phyloP scores from a whole-genome alignment of 371 early-diverging fungal genomes.

The Rhizopus stolonifer region DNA sequence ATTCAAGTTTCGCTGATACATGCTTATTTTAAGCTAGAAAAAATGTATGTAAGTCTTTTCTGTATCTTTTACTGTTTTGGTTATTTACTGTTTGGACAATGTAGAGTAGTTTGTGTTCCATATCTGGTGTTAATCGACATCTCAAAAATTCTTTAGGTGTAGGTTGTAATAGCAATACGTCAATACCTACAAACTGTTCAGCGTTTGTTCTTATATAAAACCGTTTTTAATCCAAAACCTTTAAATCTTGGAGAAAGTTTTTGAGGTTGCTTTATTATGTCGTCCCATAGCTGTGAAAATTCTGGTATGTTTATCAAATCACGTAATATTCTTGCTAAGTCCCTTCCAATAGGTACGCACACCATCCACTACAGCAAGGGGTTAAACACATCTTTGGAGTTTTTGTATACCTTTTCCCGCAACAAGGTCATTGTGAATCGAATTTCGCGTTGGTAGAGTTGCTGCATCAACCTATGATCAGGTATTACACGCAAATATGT shows the following conservation, averaged over 20 bases:
- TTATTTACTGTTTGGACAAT: conserved; percentile 64
- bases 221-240: conserved; percentile 34
- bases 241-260: conserved; percentile 56
- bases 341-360: conserved; percentile 70
- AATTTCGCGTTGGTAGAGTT: conserved; percentile 58
- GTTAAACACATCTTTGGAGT: background rate
- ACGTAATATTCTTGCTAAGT: conserved; percentile 69
- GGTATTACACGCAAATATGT: conserved; percentile 59
- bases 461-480: conserved; percentile 55
- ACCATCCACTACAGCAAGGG: conserved; percentile 44
- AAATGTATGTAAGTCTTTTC: background rate
- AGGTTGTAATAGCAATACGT: conserved; percentile 52
- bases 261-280: conserved; percentile 57
- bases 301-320: conserved; percentile 60
- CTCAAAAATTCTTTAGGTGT: conserved; percentile 65
- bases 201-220: background rate
- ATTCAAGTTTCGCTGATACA: conserved; percentile 58
- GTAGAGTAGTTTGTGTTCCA: conserved; percentile 69
- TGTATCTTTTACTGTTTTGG: background rate
- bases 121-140: conserved; percentile 67
- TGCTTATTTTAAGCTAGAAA: conserved; percentile 45
- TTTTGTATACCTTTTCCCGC: conserved; percentile 47
- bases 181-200: conserved; percentile 28
- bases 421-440: conserved; percentile 52
- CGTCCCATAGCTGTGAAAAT: conserved; percentile 64